Percentiles rank a stretch among this genome's conserved stretches.
Evolutionary conservation across 176 grass and related monocot genomes (phyloP).

Genomic region (Bromus sterilis): DNA sequence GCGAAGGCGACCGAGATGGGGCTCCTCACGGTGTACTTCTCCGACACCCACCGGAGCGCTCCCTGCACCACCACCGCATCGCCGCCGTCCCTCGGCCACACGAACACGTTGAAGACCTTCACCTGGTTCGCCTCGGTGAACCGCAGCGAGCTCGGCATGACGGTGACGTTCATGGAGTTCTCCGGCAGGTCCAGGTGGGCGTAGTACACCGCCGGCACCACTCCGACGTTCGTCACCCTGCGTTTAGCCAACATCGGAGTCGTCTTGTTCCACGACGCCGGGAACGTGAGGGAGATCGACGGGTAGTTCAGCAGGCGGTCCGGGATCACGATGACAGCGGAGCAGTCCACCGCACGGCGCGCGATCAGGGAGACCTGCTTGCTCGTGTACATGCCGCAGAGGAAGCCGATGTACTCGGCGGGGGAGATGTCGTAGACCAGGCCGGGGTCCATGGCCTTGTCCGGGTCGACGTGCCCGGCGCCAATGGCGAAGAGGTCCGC

Average conservation of each 20-base stretch:
- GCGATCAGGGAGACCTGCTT: constrained; percentile 30
- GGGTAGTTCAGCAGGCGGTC: constrained; percentile 36
- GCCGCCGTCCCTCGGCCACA: not conserved
- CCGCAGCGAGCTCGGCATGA: constrained; percentile 5
- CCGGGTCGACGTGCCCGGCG: constrained; percentile 45
- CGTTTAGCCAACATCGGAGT: not conserved
- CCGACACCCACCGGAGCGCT: constrained; percentile 20
- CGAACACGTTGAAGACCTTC: constrained; percentile 1
- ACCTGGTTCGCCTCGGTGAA: constrained; percentile 15
- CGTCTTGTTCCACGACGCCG: not conserved
- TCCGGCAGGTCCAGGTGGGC: not conserved
- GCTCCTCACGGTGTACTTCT: constrained; percentile 33
- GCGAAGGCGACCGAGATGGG: constrained; percentile 14
- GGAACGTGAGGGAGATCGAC: constrained; percentile 25
- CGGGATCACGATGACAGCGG: not conserved
- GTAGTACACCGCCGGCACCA: constrained; percentile 17
- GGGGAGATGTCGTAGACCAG: constrained; percentile 27
- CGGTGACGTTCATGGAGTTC: not conserved
- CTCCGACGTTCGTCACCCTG: constrained; percentile 40
- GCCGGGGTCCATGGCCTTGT: constrained; percentile 34
- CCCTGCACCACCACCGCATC: constrained; percentile 2
- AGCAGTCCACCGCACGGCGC: constrained; percentile 16
- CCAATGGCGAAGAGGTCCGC: constrained; percentile 36
- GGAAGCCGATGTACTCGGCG: constrained; percentile 29
- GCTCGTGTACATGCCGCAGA: constrained; percentile 36